These are phyloP conservation scores for Wickerhamiella bombiphila DNA, from an alignment of 805 yeast species.

Conservation along the genomic window DNA sequence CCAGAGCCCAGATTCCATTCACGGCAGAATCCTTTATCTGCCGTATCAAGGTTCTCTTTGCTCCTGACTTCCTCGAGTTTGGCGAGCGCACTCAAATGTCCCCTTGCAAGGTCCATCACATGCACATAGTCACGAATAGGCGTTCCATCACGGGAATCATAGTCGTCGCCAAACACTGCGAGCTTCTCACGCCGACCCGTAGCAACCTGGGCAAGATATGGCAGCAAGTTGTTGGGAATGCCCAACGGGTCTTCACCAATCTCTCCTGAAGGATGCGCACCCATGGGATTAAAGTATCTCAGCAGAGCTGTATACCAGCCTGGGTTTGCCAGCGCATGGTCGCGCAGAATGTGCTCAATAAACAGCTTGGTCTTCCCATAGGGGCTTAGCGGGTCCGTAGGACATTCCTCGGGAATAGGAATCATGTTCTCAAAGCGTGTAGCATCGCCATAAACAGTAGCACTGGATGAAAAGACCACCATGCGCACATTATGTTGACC, in stretches of 20 bases:
- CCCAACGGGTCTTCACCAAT: constrained; percentile 75
- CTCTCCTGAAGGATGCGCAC: constrained; percentile 70
- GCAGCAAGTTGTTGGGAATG: constrained; percentile 60
- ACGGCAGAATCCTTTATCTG: constrained; percentile 37
- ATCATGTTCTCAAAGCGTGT: constrained; percentile 56
- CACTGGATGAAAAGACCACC: constrained; percentile 62
- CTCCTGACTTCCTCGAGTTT: constrained; percentile 29
- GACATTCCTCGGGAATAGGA: constrained; percentile 68
- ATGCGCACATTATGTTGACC: constrained; percentile 31
- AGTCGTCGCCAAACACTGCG: constrained; percentile 58
- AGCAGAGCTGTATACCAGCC: constrained; percentile 38
- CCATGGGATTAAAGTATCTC: constrained; percentile 73
- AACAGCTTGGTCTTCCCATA: constrained; percentile 59
- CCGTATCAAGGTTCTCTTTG: constrained; percentile 5
- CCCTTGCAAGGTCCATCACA: constrained; percentile 64
- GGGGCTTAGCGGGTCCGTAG: constrained; percentile 61
- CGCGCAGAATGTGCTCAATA: constrained; percentile 48
- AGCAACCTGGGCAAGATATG: constrained; percentile 66
- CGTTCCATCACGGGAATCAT: constrained; percentile 59
- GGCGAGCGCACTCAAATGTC: constrained; percentile 57
- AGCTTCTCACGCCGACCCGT: constrained; percentile 53
- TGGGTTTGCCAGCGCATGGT: constrained; percentile 31
- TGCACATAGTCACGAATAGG: constrained; percentile 74
- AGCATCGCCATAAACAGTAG: constrained; percentile 75
- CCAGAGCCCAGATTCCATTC: constrained; percentile 83